phyloP scores from a whole-genome alignment of 2,329 filamentous ascomycete genomes.

The Tetracladium maxilliforme region DNA sequence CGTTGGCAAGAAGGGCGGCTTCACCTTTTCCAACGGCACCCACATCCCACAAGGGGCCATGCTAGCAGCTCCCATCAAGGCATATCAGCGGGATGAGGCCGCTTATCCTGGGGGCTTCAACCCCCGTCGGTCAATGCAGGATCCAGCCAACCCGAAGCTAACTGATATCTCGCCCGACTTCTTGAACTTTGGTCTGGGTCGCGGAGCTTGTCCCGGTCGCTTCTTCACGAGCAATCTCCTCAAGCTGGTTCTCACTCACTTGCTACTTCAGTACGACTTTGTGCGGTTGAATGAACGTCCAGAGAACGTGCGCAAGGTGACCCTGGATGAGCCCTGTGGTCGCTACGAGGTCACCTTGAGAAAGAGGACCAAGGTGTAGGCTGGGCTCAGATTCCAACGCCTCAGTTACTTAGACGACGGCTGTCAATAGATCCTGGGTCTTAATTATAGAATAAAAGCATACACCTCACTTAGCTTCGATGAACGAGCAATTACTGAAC shows the following conservation, averaged over 20 bases:
- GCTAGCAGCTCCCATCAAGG: constrained; percentile 4
- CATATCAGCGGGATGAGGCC: too few species aligned
- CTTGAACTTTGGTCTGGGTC: constrained; percentile 5
- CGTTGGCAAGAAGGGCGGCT: constrained; percentile 6
- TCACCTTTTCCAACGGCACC: constrained; percentile 7
- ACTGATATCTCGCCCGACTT: constrained; percentile 6
- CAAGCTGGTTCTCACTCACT: constrained; percentile 1
- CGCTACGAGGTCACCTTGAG: too few species aligned
- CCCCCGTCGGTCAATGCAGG: constrained; percentile 2
- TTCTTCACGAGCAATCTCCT: constrained; percentile 2
- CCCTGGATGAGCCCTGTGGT: too few species aligned
- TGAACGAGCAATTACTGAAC: too few species aligned
- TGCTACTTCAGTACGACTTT: constrained; percentile 2
- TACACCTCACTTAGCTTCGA: too few species aligned
- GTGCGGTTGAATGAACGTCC: constrained; percentile 1
- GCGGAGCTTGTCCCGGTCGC: constrained; percentile 2
- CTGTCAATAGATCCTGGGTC: too few species aligned
- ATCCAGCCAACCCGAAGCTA: constrained; percentile 2
- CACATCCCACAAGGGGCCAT: constrained; percentile 6
- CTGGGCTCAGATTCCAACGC: too few species aligned
- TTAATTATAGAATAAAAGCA: too few species aligned
- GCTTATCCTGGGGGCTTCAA: too few species aligned
- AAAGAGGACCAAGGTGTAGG: too few species aligned
- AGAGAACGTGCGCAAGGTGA: too few species aligned
- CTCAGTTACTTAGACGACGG: too few species aligned